Evolutionary conservation across 768 basidiomycete genomes (phyloP).

Genomic region (Tricholoma saponaceum): DNA sequence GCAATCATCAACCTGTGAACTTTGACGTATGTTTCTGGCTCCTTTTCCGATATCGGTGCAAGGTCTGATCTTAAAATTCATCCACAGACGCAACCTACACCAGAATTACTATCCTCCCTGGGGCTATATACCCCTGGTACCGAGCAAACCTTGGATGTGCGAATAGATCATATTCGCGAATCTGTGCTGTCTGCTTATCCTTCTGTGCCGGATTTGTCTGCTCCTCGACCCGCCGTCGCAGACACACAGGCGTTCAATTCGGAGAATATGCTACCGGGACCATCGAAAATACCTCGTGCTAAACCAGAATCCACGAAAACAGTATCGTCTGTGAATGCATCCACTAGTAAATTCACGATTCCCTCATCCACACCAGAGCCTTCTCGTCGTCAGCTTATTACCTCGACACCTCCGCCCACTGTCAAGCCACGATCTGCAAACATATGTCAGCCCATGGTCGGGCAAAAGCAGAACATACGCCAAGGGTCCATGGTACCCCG

Average conservation of each 20-base stretch:
- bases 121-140: conserved; percentile 9
- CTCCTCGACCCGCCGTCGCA: neutral
- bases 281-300: conserved; percentile 6
- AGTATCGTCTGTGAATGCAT: neutral
- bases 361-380: neutral
- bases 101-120: conserved; percentile 16
- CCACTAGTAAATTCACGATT: neutral
- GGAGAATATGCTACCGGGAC: neutral
- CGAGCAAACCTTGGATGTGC: conserved; percentile 12
- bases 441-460: neutral
- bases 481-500: conserved; percentile 3
- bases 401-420: conserved; percentile 7
- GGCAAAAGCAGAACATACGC: neutral
- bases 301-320: neutral
- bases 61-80: neutral
- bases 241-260: neutral
- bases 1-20: conserved; percentile 3
- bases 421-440: neutral
- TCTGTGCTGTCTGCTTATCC: conserved; percentile 25
- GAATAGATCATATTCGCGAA: conserved; percentile 25
- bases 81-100: conserved; percentile 16
- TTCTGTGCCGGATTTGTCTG: conserved; percentile 14
- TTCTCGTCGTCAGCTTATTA: neutral
- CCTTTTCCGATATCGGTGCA: neutral
- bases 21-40: conserved; percentile 14